Evolutionary conservation across 768 basidiomycete genomes (phyloP).

Genomic region (Suillus occidentalis): DNA sequence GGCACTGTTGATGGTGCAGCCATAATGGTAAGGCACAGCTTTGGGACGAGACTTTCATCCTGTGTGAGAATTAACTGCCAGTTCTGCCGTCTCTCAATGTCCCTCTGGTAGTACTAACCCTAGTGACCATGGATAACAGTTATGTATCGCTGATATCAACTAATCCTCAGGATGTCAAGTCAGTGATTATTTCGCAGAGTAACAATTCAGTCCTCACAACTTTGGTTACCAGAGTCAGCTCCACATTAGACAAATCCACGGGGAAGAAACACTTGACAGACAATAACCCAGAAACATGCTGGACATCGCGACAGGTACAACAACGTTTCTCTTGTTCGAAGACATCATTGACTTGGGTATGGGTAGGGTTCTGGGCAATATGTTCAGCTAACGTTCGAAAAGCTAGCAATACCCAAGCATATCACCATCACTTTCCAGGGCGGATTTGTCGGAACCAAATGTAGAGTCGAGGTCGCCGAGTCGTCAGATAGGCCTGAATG

Average conservation of each 20-base stretch:
- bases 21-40: neutral
- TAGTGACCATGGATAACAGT: conserved; percentile 19
- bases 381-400: conserved; percentile 61
- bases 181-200: conserved; percentile 45
- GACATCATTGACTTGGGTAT: conserved; percentile 3
- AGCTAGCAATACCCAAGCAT: conserved; percentile 52
- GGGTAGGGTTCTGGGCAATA: conserved; percentile 73
- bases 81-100: neutral
- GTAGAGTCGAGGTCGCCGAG: conserved; percentile 45
- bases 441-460: conserved; percentile 76
- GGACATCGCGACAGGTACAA: conserved; percentile 77
- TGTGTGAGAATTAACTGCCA: conserved; percentile 1
- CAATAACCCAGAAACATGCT: conserved; percentile 75
- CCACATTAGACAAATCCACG: conserved; percentile 70
- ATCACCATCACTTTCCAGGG: conserved; percentile 78
- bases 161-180: conserved; percentile 22
- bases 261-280: conserved; percentile 73
- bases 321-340: conserved; percentile 1
- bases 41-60: neutral
- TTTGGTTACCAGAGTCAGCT: conserved; percentile 62
- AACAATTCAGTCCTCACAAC: neutral
- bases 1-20: neutral
- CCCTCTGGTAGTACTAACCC: too few species aligned
- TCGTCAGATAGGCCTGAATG: conserved; percentile 41
- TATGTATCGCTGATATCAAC: conserved; percentile 22